phyloP scores from a whole-genome alignment of 768 basidiomycete genomes.

The Mycena indigotica region DNA sequence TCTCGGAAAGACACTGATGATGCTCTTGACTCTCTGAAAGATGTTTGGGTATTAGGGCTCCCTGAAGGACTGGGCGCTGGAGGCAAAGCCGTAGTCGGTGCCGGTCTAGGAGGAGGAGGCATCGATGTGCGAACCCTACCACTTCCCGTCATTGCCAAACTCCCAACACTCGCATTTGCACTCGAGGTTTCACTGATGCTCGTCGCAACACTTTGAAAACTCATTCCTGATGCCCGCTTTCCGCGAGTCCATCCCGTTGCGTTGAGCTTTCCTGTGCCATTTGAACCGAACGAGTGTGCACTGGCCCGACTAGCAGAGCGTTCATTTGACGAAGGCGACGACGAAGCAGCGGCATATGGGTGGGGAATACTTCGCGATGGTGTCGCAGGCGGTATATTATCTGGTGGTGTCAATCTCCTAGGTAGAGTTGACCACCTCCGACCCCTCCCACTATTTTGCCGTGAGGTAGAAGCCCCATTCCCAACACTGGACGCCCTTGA shows the following conservation, averaged over 20 bases:
- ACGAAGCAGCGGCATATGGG: slow-evolving; percentile 17
- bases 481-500: slow-evolving; percentile 17
- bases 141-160: slow-evolving; percentile 20
- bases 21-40: slow-evolving; percentile 11
- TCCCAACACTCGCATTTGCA: slow-evolving; percentile 7
- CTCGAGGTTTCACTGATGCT: slow-evolving; percentile 1
- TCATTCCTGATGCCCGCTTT: background rate
- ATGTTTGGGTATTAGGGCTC: slow-evolving; percentile 9
- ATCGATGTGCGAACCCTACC: slow-evolving; percentile 57
- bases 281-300: slow-evolving; percentile 9
- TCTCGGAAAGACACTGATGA: slow-evolving; percentile 17
- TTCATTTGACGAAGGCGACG: slow-evolving; percentile 3
- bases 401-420: slow-evolving; percentile 16
- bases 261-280: background rate
- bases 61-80: slow-evolving; percentile 45
- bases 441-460: background rate
- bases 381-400: slow-evolving; percentile 8
- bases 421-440: slow-evolving; percentile 22
- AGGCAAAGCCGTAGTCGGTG: slow-evolving; percentile 70
- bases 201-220: background rate
- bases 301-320: slow-evolving; percentile 14
- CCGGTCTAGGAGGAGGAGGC: slow-evolving; percentile 73
- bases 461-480: background rate
- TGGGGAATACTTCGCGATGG: slow-evolving; percentile 14
- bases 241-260: background rate